These are phyloP conservation scores for Colletotrichum sp. DNA, from an alignment of 2,329 filamentous ascomycete species.

Conservation along the genomic window DNA sequence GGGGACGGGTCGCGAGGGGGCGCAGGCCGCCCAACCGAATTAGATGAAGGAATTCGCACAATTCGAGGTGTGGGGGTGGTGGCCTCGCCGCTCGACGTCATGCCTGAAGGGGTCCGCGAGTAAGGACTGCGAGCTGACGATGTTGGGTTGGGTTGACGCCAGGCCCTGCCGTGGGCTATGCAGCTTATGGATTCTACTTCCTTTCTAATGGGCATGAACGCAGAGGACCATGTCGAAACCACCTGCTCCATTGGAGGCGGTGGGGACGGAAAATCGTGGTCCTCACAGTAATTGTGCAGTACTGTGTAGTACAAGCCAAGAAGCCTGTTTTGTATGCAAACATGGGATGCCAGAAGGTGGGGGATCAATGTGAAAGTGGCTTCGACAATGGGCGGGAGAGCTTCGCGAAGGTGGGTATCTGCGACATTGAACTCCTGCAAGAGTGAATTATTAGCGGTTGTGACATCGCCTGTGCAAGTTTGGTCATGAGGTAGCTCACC, in stretches of 20 bases:
- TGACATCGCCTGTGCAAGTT: too few relatives aligned
- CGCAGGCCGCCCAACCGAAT: constrained; percentile 26
- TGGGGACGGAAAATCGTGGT: constrained; percentile 72
- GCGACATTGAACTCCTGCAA: constrained; percentile 73
- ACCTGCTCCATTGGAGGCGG: constrained; percentile 76
- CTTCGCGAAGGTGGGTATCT: constrained; percentile 75
- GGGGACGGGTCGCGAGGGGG: constrained; percentile 24
- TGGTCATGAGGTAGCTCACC: constrained; percentile 44
- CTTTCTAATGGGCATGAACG: constrained; percentile 67
- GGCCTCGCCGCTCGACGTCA: constrained; percentile 31
- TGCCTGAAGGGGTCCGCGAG: constrained; percentile 44
- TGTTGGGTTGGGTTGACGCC: constrained; percentile 52
- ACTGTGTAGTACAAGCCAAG: constrained; percentile 81
- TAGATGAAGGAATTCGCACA: constrained; percentile 41
- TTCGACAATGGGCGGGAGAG: constrained; percentile 73
- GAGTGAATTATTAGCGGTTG: not conserved
- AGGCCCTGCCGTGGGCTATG: constrained; percentile 71
- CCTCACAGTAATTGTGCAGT: constrained; percentile 74
- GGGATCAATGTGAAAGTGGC: constrained; percentile 78
- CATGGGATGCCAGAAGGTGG: constrained; percentile 71
- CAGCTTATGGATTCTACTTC: constrained; percentile 70
- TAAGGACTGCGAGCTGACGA: constrained; percentile 35
- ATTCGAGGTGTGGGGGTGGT: constrained; percentile 32
- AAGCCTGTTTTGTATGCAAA: constrained; percentile 79
- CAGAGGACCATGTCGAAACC: constrained; percentile 67